Evolutionary conservation across 495 filamentous ascomycete species (phyloP).

Genomic region (Cairneyella variabilis): DNA sequence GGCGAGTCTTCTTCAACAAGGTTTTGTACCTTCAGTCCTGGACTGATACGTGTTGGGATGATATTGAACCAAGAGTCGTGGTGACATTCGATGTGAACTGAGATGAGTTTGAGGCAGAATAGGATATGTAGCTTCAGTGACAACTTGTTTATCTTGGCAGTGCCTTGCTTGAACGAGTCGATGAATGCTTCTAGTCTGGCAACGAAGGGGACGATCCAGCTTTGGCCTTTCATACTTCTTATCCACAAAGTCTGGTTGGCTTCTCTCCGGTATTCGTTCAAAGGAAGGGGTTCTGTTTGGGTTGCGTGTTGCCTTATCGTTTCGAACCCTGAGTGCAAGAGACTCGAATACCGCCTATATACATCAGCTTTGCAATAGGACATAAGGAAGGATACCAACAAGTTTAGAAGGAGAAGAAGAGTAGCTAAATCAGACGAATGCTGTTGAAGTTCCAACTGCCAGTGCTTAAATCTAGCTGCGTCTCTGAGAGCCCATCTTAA

Average conservation of each 20-base stretch:
- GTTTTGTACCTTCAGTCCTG: background rate
- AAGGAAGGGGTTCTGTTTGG: too few relatives aligned
- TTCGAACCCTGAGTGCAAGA: too few relatives aligned
- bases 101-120: slow-evolving; percentile 1
- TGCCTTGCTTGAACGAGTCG: background rate
- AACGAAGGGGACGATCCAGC: background rate
- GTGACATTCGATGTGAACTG: background rate
- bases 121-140: background rate
- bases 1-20: background rate
- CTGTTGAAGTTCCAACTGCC: background rate
- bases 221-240: too few relatives aligned
- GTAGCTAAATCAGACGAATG: background rate
- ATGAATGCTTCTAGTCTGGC: background rate
- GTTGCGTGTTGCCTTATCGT: too few relatives aligned
- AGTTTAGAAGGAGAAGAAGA: background rate
- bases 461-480: too few relatives aligned
- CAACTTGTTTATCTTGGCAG: background rate
- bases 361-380: too few relatives aligned
- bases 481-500: background rate
- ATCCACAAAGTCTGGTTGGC: too few relatives aligned
- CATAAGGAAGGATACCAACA: background rate
- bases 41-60: background rate
- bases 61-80: background rate
- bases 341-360: too few relatives aligned
- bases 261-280: too few relatives aligned